Evolutionary conservation across 2,329 filamentous ascomycete species (phyloP).

Genomic region (Xylariales sp.): DNA sequence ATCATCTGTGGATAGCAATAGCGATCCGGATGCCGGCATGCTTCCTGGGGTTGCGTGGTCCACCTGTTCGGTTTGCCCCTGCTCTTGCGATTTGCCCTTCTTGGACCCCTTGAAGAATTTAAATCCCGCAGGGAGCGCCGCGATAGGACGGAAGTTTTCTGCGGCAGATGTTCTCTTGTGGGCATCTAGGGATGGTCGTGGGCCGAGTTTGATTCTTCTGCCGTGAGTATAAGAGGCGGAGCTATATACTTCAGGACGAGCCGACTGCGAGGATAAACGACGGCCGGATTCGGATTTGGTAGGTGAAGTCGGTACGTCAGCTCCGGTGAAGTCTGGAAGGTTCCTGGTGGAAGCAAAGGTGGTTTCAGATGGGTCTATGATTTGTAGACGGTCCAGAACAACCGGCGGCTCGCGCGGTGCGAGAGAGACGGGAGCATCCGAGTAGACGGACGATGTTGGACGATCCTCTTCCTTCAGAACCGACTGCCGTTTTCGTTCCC

Average conservation of each 20-base stretch:
- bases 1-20: conserved; percentile 48
- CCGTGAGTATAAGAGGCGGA: conserved; percentile 62
- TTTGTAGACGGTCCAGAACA: conserved; percentile 64
- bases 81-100: conserved; percentile 58
- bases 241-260: conserved; percentile 62
- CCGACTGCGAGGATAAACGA: conserved; percentile 64
- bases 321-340: conserved; percentile 64
- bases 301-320: conserved; percentile 58
- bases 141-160: conserved; percentile 76
- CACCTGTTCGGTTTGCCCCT: conserved; percentile 44
- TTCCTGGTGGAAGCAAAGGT: conserved; percentile 63
- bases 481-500: conserved; percentile 69
- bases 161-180: conserved; percentile 70
- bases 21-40: conserved; percentile 51
- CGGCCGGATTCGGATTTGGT: conserved; percentile 55
- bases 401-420: conserved; percentile 54
- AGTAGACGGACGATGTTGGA: conserved; percentile 49
- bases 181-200: conserved; percentile 79
- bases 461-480: conserved; percentile 60
- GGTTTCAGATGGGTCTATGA: conserved; percentile 61
- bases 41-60: conserved; percentile 52
- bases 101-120: conserved; percentile 73
- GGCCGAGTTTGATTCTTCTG: conserved; percentile 90
- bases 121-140: conserved; percentile 83
- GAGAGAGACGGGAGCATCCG: conserved; percentile 37